Evolutionary conservation across 2,329 filamentous ascomycete genomes (phyloP).

Genomic region (Cladosporium velox): DNA sequence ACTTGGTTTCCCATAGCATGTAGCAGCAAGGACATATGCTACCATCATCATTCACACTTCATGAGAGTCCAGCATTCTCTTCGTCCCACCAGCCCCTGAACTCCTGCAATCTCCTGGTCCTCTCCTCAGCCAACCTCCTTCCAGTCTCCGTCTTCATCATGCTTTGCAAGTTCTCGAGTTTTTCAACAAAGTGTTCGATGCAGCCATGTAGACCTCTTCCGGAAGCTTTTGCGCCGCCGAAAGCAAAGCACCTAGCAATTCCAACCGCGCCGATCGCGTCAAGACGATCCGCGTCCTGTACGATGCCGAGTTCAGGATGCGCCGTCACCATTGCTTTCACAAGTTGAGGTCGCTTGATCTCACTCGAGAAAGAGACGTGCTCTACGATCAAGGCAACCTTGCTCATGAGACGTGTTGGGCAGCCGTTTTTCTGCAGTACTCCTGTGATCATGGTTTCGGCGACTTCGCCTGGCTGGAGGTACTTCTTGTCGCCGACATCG

Average conservation of each 20-base stretch:
- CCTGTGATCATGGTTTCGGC: constrained; percentile 60
- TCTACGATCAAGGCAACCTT: constrained; percentile 72
- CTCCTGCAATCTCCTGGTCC: constrained; percentile 51
- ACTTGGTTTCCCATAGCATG: too few species aligned
- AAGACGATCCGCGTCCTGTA: constrained; percentile 91
- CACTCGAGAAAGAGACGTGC: constrained; percentile 76
- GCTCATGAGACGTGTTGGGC: constrained; percentile 58
- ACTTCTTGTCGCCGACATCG: constrained; percentile 87
- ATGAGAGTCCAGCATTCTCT: constrained; percentile 38
- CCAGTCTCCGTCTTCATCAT: constrained; percentile 63
- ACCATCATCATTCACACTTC: background rate
- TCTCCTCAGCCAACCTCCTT: constrained; percentile 49
- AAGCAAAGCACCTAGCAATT: constrained; percentile 76
- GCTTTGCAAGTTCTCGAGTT: constrained; percentile 65
- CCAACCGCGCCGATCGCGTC: constrained; percentile 88
- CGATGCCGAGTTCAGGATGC: constrained; percentile 76
- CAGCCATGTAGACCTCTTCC: constrained; percentile 61
- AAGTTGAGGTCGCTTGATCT: constrained; percentile 63
- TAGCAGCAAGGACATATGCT: background rate
- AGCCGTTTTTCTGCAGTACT: constrained; percentile 60
- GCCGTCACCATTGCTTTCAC: constrained; percentile 63
- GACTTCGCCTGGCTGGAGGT: constrained; percentile 54
- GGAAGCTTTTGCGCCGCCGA: constrained; percentile 63
- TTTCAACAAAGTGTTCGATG: constrained; percentile 75
- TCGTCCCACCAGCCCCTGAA: constrained; percentile 60